Percentiles rank a stretch among this genome's conserved stretches.
Evolutionary conservation across 1,284 basidiomycete species (phyloP).

Genomic region (Ustilago cynodontis): DNA sequence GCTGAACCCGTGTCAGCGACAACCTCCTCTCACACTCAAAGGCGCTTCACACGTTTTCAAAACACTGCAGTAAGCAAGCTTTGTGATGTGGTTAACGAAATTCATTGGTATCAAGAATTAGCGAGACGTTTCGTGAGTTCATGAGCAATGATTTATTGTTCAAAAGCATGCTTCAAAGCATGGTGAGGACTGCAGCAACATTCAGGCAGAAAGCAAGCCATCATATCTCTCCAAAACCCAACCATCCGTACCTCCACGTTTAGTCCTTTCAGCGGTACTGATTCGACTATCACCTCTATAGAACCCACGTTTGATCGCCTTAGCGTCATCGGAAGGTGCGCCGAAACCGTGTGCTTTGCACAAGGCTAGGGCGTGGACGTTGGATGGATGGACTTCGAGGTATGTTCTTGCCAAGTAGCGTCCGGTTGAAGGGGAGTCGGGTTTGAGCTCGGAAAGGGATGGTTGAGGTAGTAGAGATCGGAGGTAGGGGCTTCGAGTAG

Average conservation of each 20-base stretch:
- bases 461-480: background rate
- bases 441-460: background rate
- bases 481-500: background rate
- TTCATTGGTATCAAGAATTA: too few relatives aligned
- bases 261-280: conserved; percentile 39
- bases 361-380: conserved; percentile 47
- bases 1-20: too few relatives aligned
- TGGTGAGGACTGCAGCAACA: too few relatives aligned
- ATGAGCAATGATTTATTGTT: too few relatives aligned
- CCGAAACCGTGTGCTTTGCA: conserved; percentile 50
- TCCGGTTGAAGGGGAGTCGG: background rate
- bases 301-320: conserved; percentile 39
- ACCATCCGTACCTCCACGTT: conserved; percentile 58
- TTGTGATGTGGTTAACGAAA: too few relatives aligned
- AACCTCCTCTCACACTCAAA: too few relatives aligned
- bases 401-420: conserved; percentile 28
- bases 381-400: conserved; percentile 60
- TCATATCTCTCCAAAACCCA: conserved; percentile 52
- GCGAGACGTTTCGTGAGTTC: too few relatives aligned
- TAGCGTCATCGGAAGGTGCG: conserved; percentile 16
- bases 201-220: conserved; percentile 8
- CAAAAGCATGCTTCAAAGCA: too few relatives aligned
- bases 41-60: too few relatives aligned
- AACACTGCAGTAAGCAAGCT: too few relatives aligned
- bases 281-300: conserved; percentile 61